Conservation (phyloP, 495 filamentous ascomycete species). For the Monascus purpureus region DNA sequence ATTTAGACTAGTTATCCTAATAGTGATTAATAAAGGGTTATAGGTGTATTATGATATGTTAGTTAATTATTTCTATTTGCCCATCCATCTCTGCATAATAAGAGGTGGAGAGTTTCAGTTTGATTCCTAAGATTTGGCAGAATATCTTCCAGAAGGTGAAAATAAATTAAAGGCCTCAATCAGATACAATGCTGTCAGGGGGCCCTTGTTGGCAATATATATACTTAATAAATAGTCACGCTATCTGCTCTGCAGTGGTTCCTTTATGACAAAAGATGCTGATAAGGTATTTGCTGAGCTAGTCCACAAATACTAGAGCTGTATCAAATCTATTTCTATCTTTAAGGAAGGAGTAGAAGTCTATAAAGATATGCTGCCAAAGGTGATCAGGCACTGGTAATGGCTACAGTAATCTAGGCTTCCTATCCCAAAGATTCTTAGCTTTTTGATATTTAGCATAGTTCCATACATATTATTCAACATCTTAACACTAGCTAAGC, state of each 20-base stretch:
- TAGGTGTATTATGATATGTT: constrained; percentile 11
- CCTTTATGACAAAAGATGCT: constrained; percentile 3
- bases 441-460: constrained; percentile 3
- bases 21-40: constrained; percentile 11
- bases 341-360: constrained; percentile 11
- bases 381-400: too few relatives aligned
- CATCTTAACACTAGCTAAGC: constrained; percentile 5
- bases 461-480: too few relatives aligned
- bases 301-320: constrained; percentile 8
- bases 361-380: constrained; percentile 11
- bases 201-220: constrained; percentile 3
- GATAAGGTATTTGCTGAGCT: constrained; percentile 9
- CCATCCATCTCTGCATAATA: constrained; percentile 17
- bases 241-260: constrained; percentile 1
- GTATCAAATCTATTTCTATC: constrained; percentile 3
- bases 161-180: constrained; percentile 5
- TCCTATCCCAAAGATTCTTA: too few relatives aligned
- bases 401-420: too few relatives aligned
- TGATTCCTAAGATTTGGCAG: neutral
- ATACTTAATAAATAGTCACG: constrained; percentile 1
- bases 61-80: constrained; percentile 13
- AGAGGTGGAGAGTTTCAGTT: constrained; percentile 8
- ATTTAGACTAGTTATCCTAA: constrained; percentile 15
- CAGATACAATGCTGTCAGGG: constrained; percentile 2
- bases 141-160: constrained; percentile 3